A percentile compares a stretch with the other conserved stretches of the same genome.
Evolutionary conservation across 768 basidiomycete species (phyloP).

Genomic region (Xerocomus brunneocitrinus): DNA sequence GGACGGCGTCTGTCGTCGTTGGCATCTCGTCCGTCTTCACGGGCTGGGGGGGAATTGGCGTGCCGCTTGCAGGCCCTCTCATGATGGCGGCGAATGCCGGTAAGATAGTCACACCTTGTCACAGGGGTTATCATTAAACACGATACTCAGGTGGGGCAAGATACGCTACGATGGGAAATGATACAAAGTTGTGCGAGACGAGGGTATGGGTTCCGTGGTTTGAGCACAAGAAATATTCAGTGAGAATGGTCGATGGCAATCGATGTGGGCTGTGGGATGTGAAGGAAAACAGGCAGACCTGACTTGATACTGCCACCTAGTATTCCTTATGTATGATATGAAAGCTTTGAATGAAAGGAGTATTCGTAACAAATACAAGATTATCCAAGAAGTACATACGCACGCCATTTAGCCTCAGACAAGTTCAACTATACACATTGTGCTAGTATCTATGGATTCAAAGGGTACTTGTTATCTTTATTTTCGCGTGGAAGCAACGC

Average conservation of each 20-base stretch:
- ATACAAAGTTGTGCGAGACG: constrained; percentile 11
- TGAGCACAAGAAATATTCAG: constrained; percentile 18
- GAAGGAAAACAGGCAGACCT: constrained; percentile 9
- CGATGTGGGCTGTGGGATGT: constrained; percentile 16
- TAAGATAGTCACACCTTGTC: neutral
- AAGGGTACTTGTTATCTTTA: too few species aligned
- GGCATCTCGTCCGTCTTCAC: too few species aligned
- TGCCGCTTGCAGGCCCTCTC: constrained; percentile 12
- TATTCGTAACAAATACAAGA: too few species aligned
- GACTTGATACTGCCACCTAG: neutral
- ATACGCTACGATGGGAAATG: constrained; percentile 6
- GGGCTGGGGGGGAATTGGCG: constrained; percentile 6
- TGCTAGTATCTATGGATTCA: too few species aligned
- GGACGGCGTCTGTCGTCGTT: constrained; percentile 20
- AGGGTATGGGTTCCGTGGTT: constrained; percentile 22
- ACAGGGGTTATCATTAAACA: neutral
- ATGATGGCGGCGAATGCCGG: constrained; percentile 10
- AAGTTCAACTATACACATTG: too few species aligned
- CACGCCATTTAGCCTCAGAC: too few species aligned
- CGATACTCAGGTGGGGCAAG: constrained; percentile 1
- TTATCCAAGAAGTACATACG: too few species aligned
- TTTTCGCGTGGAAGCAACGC: too few species aligned
- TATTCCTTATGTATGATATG: too few species aligned
- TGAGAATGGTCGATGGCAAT: constrained; percentile 5
- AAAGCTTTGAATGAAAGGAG: too few species aligned